Evolutionary conservation across 257 asterid species (phyloP).

Genomic region (Gentiana straminea): DNA sequence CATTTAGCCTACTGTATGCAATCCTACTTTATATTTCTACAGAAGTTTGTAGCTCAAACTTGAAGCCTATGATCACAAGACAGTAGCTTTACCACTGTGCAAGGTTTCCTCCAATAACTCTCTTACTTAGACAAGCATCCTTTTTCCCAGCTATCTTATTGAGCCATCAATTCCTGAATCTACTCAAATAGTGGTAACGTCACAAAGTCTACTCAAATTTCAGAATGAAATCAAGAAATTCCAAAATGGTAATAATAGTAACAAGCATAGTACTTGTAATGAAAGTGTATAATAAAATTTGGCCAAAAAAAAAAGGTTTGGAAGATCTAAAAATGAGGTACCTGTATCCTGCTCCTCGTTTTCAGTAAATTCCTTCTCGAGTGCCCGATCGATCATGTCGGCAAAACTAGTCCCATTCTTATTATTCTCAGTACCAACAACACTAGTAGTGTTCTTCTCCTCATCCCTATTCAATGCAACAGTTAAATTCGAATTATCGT

Average conservation of each 20-base stretch:
- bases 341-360: constrained; percentile 60
- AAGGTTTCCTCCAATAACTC: too few species aligned
- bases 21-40: too few species aligned
- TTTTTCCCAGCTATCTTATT: too few species aligned
- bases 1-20: too few species aligned
- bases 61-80: too few species aligned
- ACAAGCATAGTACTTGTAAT: not conserved
- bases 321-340: constrained; percentile 7
- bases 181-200: not conserved
- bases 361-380: constrained; percentile 71
- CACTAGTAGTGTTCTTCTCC: constrained; percentile 15
- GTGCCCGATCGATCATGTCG: constrained; percentile 52
- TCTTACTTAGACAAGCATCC: too few species aligned
- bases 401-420: constrained; percentile 41
- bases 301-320: not conserved
- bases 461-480: constrained; percentile 1
- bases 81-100: too few species aligned
- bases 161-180: not conserved
- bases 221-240: not conserved
- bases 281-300: not conserved
- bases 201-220: not conserved
- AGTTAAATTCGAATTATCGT: not conserved
- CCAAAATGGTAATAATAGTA: not conserved
- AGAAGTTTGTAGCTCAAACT: too few species aligned
- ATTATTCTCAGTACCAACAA: constrained; percentile 15